Evolutionary conservation across 805 yeast genomes (phyloP).

Genomic region (Saturnispora halmiae): DNA sequence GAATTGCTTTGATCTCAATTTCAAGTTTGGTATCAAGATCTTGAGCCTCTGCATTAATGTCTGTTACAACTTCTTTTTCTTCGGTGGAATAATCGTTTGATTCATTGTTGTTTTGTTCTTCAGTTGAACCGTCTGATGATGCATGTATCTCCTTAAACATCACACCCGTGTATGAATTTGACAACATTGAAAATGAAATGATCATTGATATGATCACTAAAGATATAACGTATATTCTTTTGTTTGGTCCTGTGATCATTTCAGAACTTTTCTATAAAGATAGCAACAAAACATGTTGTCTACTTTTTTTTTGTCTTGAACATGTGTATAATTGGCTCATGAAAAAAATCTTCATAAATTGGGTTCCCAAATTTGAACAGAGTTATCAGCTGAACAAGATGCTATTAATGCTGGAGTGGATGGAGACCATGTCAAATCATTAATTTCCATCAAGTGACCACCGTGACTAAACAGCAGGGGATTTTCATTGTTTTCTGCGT

Average conservation of each 20-base stretch:
- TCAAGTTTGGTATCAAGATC: constrained; percentile 8
- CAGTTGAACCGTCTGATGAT: background rate
- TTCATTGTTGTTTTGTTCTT: background rate
- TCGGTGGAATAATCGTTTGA: background rate
- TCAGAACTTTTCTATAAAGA: too few relatives aligned
- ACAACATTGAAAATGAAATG: constrained; percentile 12
- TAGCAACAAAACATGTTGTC: too few relatives aligned
- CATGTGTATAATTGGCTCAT: background rate
- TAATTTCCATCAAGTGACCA: constrained; percentile 83
- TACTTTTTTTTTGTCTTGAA: too few relatives aligned
- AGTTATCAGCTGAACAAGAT: constrained; percentile 76
- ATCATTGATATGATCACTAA: constrained; percentile 3
- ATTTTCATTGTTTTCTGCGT: constrained; percentile 27
- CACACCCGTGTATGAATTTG: constrained; percentile 5
- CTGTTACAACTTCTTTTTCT: background rate
- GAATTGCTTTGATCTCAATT: constrained; percentile 4
- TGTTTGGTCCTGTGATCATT: constrained; percentile 1
- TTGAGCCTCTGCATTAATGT: constrained; percentile 6
- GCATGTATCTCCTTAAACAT: background rate
- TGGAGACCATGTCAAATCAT: constrained; percentile 76
- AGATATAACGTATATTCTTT: background rate
- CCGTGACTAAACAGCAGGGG: constrained; percentile 55
- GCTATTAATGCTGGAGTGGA: constrained; percentile 62
- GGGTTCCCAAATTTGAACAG: constrained; percentile 83
- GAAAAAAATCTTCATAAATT: constrained; percentile 1